These are phyloP conservation scores for Lathyrus sativus DNA, from an alignment of 306 rosid species.

Conservation along the genomic window DNA sequence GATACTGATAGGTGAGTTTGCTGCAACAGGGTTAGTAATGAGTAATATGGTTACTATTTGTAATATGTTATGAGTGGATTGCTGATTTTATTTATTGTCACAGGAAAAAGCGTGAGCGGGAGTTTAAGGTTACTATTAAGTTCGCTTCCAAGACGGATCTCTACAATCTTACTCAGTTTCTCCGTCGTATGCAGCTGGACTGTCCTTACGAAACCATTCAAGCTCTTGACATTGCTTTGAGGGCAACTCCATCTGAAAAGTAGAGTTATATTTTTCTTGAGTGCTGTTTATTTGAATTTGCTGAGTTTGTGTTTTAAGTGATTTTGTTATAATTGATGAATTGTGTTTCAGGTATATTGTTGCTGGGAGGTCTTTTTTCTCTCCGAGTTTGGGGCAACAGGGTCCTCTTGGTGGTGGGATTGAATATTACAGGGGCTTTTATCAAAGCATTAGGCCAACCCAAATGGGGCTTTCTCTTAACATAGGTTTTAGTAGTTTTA, in stretches of 20 bases:
- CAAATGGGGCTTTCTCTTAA: conserved; percentile 57
- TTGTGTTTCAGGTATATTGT: conserved; percentile 33
- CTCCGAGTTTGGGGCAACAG: conserved; percentile 24
- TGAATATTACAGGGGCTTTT: conserved; percentile 51
- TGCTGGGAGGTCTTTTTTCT: conserved; percentile 52
- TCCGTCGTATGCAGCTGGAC: conserved; percentile 49
- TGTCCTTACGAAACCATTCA: conserved; percentile 69
- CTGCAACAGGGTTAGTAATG: not conserved
- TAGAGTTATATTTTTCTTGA: not conserved
- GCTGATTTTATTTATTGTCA: not conserved
- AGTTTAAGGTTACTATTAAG: conserved; percentile 55
- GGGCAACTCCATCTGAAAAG: conserved; percentile 56
- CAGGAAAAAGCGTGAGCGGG: conserved; percentile 53
- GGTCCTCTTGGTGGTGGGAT: conserved; percentile 50
- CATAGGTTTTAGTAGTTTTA: conserved; percentile 48
- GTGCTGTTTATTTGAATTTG: not conserved
- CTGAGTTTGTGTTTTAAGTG: not conserved
- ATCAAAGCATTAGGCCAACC: conserved; percentile 50
- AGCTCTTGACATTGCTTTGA: conserved; percentile 67
- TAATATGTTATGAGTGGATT: not conserved
- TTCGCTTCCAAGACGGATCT: conserved; percentile 58
- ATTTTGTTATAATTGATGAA: not conserved
- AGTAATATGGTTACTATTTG: too few relatives aligned
- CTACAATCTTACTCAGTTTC: conserved; percentile 51
- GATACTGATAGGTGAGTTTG: conserved; percentile 41